Percentiles rank a stretch among this genome's conserved stretches.
Evolutionary conservation across 345 rosid species (phyloP).

Genomic region (Eucalyptus urophylla): DNA sequence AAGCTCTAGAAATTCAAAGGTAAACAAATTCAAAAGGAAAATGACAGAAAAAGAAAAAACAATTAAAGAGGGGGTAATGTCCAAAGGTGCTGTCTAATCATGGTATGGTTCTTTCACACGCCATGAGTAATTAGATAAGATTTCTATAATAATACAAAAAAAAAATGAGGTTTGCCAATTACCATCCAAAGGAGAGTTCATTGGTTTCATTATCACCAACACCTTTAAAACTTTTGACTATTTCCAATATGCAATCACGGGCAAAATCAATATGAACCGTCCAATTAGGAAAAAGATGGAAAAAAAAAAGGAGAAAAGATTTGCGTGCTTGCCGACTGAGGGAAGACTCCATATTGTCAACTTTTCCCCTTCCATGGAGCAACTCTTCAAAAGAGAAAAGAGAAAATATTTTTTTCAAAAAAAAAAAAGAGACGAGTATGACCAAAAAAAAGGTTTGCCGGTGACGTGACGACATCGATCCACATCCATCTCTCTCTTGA

Average conservation of each 20-base stretch:
- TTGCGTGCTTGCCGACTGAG: not conserved
- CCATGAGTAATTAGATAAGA: not conserved
- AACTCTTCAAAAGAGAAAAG: not conserved
- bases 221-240: not conserved
- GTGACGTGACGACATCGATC: not conserved
- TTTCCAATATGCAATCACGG: not conserved
- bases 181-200: not conserved
- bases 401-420: no score
- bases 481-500: not conserved
- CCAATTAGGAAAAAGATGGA: not conserved
- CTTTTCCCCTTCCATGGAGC: not conserved
- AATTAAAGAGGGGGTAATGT: not conserved
- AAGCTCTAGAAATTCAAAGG: not conserved
- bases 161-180: not conserved
- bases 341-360: not conserved
- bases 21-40: not conserved
- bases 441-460: not conserved
- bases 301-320: not conserved
- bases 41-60: not conserved
- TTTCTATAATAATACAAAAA: not conserved
- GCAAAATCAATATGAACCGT: not conserved
- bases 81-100: no score
- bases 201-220: not conserved
- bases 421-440: no score
- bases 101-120: not conserved